Base-by-base conservation (phyloP, 2,329 filamentous ascomycete species). In the Neonectria coccinea region DNA sequence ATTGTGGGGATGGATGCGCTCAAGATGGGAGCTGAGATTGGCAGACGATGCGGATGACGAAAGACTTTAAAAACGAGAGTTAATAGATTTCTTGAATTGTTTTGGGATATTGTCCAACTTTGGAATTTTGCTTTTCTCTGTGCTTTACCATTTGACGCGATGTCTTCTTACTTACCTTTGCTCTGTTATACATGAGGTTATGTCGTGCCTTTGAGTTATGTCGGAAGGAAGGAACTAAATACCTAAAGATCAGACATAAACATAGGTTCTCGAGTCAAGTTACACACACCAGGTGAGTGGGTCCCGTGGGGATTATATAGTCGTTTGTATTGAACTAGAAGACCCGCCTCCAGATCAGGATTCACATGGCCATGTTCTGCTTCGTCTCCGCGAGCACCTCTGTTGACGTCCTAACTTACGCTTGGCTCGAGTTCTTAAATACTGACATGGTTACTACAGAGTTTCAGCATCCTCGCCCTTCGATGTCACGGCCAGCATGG, bases 51-150 rank as follows among this genome's bases (percentile, higher is more conserved):
- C 50, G 65, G 64, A 60, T 50, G 59, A 58, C 51, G 61, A 57
- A 71, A 73, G 62, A 68, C 64, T 58, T 71, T 18, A 59, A 72
- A 73, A 72, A 69, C 42, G 63, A 67, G 64, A 67, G 25, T 60
- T 68, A 71, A 73, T 74, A 74, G 71, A 73, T 69, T 70, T 70
- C 58, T 62, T 72, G 47, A 65, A 65, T 66, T 69, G 31, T 56
- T 65, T 50, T 56, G 36, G 27, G 57, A 51, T 18, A 16, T 29
- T 25, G 16, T 59, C 14, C 44, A 18, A 36, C 25, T 25, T 33
- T 51, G 27, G 5, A 20, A 11, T 2, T 11, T 42, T 5, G 39
- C 6, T 42, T 20, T n/a, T 33, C n/a, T 11, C 2, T 14, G 10
- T 33, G 27, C 29, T 11, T 33, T 50, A 20, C n/a, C n/a, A 4